Conservation (phyloP, 2,329 filamentous ascomycete genomes). For the Aspergillus puulaauensis region DNA sequence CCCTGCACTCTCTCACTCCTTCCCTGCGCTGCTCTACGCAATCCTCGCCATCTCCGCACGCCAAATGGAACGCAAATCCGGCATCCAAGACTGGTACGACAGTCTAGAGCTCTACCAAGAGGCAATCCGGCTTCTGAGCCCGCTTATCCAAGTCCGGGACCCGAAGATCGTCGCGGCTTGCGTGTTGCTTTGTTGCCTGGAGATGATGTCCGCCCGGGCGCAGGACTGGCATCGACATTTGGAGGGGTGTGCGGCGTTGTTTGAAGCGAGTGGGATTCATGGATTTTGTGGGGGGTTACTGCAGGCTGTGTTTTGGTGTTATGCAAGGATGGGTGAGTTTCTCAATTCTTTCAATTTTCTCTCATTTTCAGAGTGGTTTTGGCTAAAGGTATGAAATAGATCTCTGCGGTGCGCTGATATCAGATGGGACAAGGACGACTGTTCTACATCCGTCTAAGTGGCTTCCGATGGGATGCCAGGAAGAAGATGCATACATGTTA, state of each 20-base stretch:
- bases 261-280: constrained; percentile 52
- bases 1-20: constrained; percentile 49
- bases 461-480: constrained; percentile 43
- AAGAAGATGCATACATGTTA: constrained; percentile 37
- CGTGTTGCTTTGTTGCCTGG: constrained; percentile 55
- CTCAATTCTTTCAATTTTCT: not conserved
- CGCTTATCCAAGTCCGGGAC: constrained; percentile 48
- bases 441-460: constrained; percentile 53
- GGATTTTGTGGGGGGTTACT: constrained; percentile 53
- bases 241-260: constrained; percentile 56
- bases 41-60: constrained; percentile 56
- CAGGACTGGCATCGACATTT: constrained; percentile 58
- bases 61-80: constrained; percentile 53
- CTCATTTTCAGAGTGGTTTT: not conserved
- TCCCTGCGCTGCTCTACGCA: constrained; percentile 48
- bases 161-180: constrained; percentile 54
- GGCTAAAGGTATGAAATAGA: constrained; percentile 36
- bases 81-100: constrained; percentile 45
- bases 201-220: constrained; percentile 52
- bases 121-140: constrained; percentile 50
- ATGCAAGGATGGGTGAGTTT: constrained; percentile 53
- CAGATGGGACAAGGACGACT: constrained; percentile 49
- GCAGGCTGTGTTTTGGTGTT: constrained; percentile 60
- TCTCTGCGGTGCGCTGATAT: constrained; percentile 56
- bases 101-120: constrained; percentile 57